phyloP scores from a whole-genome alignment of 2,329 filamentous ascomycete genomes.

The Fusarium dimerum region DNA sequence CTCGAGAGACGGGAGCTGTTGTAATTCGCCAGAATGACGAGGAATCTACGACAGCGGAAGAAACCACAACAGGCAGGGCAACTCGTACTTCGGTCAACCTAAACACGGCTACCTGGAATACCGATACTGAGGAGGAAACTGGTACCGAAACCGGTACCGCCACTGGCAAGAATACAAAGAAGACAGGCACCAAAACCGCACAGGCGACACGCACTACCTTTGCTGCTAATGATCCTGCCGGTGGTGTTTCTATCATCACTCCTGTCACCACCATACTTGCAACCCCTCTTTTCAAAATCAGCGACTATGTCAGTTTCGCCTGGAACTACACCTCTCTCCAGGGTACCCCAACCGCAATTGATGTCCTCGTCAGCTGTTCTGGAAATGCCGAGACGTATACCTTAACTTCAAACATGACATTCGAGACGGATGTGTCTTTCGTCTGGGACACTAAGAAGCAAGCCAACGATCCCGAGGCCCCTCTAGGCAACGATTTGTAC shows the following conservation, averaged over 20 bases:
- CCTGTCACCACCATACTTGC: conserved; percentile 47
- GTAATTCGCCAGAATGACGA: conserved; percentile 11
- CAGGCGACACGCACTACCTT: conserved; percentile 42
- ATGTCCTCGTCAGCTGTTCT: conserved; percentile 60
- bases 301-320: conserved; percentile 58
- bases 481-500: conserved; percentile 57
- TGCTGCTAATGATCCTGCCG: conserved; percentile 48
- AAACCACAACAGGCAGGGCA: conserved; percentile 20
- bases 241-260: conserved; percentile 53
- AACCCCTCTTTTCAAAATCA: conserved; percentile 60
- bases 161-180: conserved; percentile 25
- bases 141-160: conserved; percentile 12
- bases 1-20: conserved; percentile 16
- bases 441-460: conserved; percentile 61
- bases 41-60: conserved; percentile 1
- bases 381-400: conserved; percentile 56
- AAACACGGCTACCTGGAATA: conserved; percentile 39
- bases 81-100: conserved; percentile 35
- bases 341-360: conserved; percentile 59
- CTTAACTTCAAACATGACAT: conserved; percentile 64
- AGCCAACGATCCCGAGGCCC: conserved; percentile 44
- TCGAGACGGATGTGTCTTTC: conserved; percentile 49
- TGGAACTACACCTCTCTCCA: conserved; percentile 68
- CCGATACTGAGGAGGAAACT: conserved; percentile 9
- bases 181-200: conserved; percentile 22